These are phyloP conservation scores for Pyracantha coccinea DNA, from an alignment of 331 rosid genomes.

Conservation along the genomic window DNA sequence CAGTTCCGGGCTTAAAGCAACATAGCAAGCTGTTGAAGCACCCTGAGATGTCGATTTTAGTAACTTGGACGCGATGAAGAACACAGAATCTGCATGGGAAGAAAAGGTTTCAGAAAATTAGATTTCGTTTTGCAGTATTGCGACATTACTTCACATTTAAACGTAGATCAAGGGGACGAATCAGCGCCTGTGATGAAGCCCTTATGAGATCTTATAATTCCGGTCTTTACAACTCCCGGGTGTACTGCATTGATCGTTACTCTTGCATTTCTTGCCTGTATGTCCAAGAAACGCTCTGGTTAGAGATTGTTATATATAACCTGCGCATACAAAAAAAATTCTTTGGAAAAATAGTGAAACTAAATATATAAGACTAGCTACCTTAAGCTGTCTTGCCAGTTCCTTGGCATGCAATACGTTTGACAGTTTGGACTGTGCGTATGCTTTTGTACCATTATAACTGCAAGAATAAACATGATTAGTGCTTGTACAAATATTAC, in stretches of 20 bases:
- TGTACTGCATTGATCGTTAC: constrained; percentile 84
- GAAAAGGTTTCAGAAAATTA: neutral
- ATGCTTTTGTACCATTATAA: constrained; percentile 78
- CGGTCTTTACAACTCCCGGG: constrained; percentile 94
- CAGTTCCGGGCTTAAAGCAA: constrained; percentile 58
- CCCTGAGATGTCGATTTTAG: constrained; percentile 86
- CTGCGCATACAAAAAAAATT: neutral
- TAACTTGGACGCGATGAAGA: constrained; percentile 82
- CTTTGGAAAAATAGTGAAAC: neutral
- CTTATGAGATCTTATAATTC: constrained; percentile 82
- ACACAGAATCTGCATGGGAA: constrained; percentile 67
- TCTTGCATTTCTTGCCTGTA: constrained; percentile 72
- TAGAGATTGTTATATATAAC: neutral
- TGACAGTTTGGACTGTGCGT: constrained; percentile 87
- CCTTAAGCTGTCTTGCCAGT: constrained; percentile 72
- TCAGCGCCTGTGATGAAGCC: constrained; percentile 66
- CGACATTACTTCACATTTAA: neutral
- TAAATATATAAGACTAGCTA: neutral
- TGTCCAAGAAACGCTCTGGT: neutral
- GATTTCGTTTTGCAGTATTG: neutral
- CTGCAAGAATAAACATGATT: constrained; percentile 33
- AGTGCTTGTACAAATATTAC: neutral
- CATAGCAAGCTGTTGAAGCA: constrained; percentile 88
- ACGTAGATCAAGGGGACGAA: neutral
- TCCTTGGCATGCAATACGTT: constrained; percentile 82